Conservation (phyloP, 1,284 basidiomycete species). For the Clitocybe nebularis region DNA sequence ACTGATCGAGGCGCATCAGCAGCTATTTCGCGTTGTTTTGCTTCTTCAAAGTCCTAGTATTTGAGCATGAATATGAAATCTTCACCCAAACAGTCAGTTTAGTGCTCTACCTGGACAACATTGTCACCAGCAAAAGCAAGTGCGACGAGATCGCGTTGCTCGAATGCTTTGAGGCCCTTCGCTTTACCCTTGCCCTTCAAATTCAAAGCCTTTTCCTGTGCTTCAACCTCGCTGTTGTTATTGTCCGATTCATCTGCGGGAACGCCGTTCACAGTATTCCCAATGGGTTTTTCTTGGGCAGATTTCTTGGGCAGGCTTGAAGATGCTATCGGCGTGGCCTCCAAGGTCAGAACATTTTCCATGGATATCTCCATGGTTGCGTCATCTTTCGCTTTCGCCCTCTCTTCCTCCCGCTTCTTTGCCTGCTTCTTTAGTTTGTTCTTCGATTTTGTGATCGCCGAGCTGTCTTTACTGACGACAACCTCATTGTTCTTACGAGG, state of each 20-base stretch:
- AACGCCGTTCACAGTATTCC: conserved; percentile 18
- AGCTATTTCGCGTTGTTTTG: conserved; percentile 77
- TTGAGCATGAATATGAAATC: conserved; percentile 3
- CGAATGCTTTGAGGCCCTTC: conserved; percentile 60
- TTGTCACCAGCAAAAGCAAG: conserved; percentile 96
- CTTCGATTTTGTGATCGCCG: conserved; percentile 58
- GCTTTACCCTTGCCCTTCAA: conserved; percentile 42
- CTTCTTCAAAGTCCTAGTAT: conserved; percentile 76
- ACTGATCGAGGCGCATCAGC: conserved; percentile 82
- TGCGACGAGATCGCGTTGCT: conserved; percentile 88
- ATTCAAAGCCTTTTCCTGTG: conserved; percentile 50
- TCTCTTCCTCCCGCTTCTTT: conserved; percentile 50
- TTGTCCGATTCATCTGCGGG: conserved; percentile 47
- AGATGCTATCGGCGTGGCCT: conserved; percentile 11
- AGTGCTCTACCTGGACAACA: conserved; percentile 70
- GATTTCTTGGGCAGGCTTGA: conserved; percentile 16
- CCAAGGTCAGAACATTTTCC: conserved; percentile 45
- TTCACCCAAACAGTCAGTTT: conserved; percentile 1
- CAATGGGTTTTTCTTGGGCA: conserved; percentile 10
- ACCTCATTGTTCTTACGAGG: conserved; percentile 67
- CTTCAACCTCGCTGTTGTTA: conserved; percentile 62
- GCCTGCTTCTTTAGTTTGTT: conserved; percentile 68
- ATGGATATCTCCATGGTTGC: conserved; percentile 74
- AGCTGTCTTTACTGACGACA: conserved; percentile 60
- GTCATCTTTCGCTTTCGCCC: conserved; percentile 62